A percentile compares a stretch with the other conserved stretches of the same genome.
phyloP scores from a whole-genome alignment of 2,329 filamentous ascomycete genomes.

The Pseudogymnoascus sp. region DNA sequence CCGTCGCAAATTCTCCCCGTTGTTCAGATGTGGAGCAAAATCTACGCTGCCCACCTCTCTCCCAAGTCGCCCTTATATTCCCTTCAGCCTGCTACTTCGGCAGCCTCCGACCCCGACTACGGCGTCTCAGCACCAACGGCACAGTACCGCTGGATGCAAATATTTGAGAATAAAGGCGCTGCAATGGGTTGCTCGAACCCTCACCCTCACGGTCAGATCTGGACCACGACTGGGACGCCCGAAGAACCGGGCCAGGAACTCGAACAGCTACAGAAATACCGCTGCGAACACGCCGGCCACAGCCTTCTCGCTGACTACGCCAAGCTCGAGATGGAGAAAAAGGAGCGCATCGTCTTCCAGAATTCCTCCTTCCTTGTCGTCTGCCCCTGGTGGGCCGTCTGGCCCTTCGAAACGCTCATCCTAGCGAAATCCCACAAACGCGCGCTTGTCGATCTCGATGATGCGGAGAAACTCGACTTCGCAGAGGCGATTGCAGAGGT shows the following conservation, averaged over 20 bases:
- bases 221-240: slow-evolving; percentile 85
- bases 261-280: slow-evolving; percentile 70
- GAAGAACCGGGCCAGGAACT: slow-evolving; percentile 83
- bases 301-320: slow-evolving; percentile 85
- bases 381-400: slow-evolving; percentile 95
- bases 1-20: slow-evolving; percentile 71
- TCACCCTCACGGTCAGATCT: slow-evolving; percentile 93
- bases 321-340: slow-evolving; percentile 69
- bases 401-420: slow-evolving; percentile 94
- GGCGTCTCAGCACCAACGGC: slow-evolving; percentile 51
- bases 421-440: slow-evolving; percentile 77
- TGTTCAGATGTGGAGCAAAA: slow-evolving; percentile 82
- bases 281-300: slow-evolving; percentile 59
- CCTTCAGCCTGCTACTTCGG: slow-evolving; percentile 36
- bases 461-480: slow-evolving; percentile 62
- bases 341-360: slow-evolving; percentile 80
- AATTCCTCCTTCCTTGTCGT: slow-evolving; percentile 79
- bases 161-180: slow-evolving; percentile 97
- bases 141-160: slow-evolving; percentile 95
- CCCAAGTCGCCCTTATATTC: slow-evolving; percentile 57
- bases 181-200: slow-evolving; percentile 99
- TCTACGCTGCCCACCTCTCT: slow-evolving; percentile 77
- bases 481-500: slow-evolving; percentile 83
- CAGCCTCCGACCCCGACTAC: slow-evolving; percentile 33
- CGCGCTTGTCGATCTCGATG: slow-evolving; percentile 72